A percentile compares a stretch with the other conserved stretches of the same genome.
phyloP scores from a whole-genome alignment of 2,329 filamentous ascomycete species.

The Neurospora sp. region DNA sequence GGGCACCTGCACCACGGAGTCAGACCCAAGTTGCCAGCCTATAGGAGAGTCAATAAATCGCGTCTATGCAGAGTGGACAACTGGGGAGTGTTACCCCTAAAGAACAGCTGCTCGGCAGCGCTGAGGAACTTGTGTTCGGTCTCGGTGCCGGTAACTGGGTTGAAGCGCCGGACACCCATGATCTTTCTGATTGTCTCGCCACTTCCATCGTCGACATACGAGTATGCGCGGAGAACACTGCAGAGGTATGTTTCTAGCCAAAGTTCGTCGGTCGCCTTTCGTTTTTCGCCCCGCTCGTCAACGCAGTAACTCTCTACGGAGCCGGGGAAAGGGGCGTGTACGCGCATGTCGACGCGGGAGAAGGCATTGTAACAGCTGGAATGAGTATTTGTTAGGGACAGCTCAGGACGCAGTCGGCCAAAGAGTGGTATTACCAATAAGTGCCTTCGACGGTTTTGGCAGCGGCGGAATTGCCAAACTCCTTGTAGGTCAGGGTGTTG shows the following conservation, averaged over 20 bases:
- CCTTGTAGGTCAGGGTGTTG: slow-evolving; percentile 89
- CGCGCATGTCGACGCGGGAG: slow-evolving; percentile 94
- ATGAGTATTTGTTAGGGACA: slow-evolving; percentile 2
- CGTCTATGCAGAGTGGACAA: neutral
- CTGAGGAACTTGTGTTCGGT: slow-evolving; percentile 93
- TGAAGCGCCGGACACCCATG: slow-evolving; percentile 92
- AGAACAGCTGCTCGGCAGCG: slow-evolving; percentile 90
- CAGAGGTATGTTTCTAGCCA: slow-evolving; percentile 98
- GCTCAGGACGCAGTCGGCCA: neutral
- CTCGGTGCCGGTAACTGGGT: slow-evolving; percentile 96
- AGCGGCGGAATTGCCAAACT: slow-evolving; percentile 62
- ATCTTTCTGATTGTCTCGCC: slow-evolving; percentile 95
- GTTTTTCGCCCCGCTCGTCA: slow-evolving; percentile 91
- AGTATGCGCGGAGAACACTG: slow-evolving; percentile 87
- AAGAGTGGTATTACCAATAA: slow-evolving; percentile 60
- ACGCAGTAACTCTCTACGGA: slow-evolving; percentile 96
- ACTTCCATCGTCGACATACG: slow-evolving; percentile 90
- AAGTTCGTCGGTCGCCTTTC: slow-evolving; percentile 82
- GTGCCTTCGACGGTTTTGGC: slow-evolving; percentile 89
- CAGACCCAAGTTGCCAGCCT: slow-evolving; percentile 94
- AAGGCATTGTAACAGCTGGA: slow-evolving; percentile 93
- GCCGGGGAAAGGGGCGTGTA: slow-evolving; percentile 93
- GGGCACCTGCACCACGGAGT: slow-evolving; percentile 93
- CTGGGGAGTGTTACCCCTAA: slow-evolving; percentile 53
- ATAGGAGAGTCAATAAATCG: slow-evolving; percentile 62